A percentile compares a stretch with the other conserved stretches of the same genome.
phyloP scores from a whole-genome alignment of 73 alveolate genomes.

The Paramecium octaurelia region DNA sequence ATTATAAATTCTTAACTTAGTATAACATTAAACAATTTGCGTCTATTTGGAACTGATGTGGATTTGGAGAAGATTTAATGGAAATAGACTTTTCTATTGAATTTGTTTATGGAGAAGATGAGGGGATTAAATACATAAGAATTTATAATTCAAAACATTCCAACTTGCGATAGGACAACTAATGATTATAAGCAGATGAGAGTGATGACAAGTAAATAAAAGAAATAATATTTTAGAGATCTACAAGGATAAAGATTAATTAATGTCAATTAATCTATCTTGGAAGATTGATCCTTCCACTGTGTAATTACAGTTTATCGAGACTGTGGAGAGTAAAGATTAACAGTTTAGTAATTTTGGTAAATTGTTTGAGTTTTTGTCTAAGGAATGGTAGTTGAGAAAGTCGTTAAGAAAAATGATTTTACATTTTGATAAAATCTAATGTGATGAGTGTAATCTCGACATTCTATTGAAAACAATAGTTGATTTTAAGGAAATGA shows the following conservation, averaged over 20 bases:
- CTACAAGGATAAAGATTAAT: neutral
- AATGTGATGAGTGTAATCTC: neutral
- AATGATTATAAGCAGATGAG: neutral
- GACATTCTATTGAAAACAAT: neutral
- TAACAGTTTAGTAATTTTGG: neutral
- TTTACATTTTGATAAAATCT: neutral
- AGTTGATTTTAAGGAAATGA: neutral
- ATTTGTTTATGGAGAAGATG: neutral
- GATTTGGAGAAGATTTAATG: neutral
- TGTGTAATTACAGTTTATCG: neutral
- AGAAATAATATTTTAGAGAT: neutral
- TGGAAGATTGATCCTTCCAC: neutral
- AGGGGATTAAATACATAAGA: neutral
- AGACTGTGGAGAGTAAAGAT: neutral
- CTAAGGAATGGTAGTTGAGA: slow-evolving; percentile 28
- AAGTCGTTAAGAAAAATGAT: neutral
- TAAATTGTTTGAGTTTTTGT: slow-evolving; percentile 19
- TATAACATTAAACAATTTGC: neutral
- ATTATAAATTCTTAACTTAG: neutral
- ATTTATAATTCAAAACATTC: neutral
- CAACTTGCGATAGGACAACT: neutral
- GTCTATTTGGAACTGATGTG: slow-evolving; percentile 2
- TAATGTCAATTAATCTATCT: neutral
- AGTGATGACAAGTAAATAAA: neutral
- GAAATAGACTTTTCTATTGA: neutral